These are phyloP conservation scores for Punica granatum DNA, from an alignment of 345 rosid genomes.

Conservation along the genomic window DNA sequence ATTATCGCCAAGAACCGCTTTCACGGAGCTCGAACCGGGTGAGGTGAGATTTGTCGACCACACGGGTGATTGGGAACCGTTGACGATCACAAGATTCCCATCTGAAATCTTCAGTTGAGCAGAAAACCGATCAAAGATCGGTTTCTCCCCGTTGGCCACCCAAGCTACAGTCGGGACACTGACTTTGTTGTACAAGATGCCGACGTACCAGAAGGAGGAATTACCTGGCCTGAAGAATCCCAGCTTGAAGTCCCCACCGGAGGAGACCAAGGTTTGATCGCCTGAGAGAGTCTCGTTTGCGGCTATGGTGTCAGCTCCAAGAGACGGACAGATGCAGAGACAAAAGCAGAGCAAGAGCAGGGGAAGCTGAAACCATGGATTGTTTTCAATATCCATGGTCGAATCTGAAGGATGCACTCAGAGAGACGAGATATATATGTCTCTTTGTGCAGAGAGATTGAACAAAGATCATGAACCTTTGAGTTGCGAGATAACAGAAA, in stretches of 20 bases:
- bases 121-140: slow-evolving; percentile 34
- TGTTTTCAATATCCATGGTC: slow-evolving; percentile 19
- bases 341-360: slow-evolving; percentile 23
- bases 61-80: slow-evolving; percentile 33
- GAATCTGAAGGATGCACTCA: slow-evolving; percentile 2
- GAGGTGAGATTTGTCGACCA: slow-evolving; percentile 63
- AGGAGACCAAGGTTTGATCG: slow-evolving; percentile 46
- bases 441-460: not conserved
- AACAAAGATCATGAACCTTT: not conserved
- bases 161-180: slow-evolving; percentile 33
- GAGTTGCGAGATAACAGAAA: not conserved
- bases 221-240: slow-evolving; percentile 61
- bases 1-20: slow-evolving; percentile 41
- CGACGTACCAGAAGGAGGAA: slow-evolving; percentile 56
- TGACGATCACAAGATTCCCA: slow-evolving; percentile 60
- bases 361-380: slow-evolving; percentile 16
- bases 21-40: slow-evolving; percentile 9
- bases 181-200: slow-evolving; percentile 53
- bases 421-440: not conserved
- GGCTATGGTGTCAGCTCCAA: slow-evolving; percentile 46
- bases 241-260: slow-evolving; percentile 32
- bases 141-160: slow-evolving; percentile 71
- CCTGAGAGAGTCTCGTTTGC: slow-evolving; percentile 49
- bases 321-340: slow-evolving; percentile 9
- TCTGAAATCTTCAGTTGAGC: slow-evolving; percentile 42